Evolutionary conservation across 148 eudicot genomes (phyloP).

Genomic region (Polygonum maritimum): DNA sequence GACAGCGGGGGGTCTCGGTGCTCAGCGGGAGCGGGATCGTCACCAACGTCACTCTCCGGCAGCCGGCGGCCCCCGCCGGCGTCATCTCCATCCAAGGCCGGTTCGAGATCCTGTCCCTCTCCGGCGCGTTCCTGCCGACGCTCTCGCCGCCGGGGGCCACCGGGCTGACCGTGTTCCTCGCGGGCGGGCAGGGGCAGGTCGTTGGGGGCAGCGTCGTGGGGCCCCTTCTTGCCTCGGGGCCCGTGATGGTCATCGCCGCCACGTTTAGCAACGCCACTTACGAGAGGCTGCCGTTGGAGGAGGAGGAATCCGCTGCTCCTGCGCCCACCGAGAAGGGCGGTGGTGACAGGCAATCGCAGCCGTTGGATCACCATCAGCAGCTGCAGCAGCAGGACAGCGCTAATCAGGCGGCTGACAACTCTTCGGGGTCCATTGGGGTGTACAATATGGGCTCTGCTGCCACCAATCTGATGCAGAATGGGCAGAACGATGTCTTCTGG

Average conservation of each 20-base stretch:
- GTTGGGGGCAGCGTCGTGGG: slow-evolving; percentile 1
- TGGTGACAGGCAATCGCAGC: not conserved
- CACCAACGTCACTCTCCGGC: slow-evolving; percentile 6
- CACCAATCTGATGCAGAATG: not conserved
- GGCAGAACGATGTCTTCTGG: slow-evolving; percentile 5
- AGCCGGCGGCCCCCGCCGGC: not conserved
- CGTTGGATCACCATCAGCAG: not conserved
- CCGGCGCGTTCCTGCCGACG: not conserved
- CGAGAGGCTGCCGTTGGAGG: not conserved
- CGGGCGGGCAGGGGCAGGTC: slow-evolving; percentile 7
- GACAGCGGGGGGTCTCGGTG: slow-evolving; percentile 3
- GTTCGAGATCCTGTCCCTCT: slow-evolving; percentile 3
- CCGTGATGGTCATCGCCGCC: slow-evolving; percentile 5
- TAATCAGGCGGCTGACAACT: not conserved
- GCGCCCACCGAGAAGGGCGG: not conserved
- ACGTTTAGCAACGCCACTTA: slow-evolving; percentile 5
- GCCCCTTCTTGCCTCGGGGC: not conserved
- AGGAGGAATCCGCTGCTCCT: not conserved
- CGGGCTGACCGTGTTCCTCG: not conserved
- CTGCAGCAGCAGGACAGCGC: not conserved
- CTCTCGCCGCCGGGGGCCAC: not conserved
- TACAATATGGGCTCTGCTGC: not conserved
- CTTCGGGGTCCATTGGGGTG: not conserved
- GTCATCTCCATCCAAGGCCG: slow-evolving; percentile 3
- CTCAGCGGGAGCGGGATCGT: slow-evolving; percentile 6